Evolutionary conservation across 2,329 filamentous ascomycete species (phyloP), one percentile per base, ranked within the genome.

Genomic region (Sporothrix globosa): DNA sequence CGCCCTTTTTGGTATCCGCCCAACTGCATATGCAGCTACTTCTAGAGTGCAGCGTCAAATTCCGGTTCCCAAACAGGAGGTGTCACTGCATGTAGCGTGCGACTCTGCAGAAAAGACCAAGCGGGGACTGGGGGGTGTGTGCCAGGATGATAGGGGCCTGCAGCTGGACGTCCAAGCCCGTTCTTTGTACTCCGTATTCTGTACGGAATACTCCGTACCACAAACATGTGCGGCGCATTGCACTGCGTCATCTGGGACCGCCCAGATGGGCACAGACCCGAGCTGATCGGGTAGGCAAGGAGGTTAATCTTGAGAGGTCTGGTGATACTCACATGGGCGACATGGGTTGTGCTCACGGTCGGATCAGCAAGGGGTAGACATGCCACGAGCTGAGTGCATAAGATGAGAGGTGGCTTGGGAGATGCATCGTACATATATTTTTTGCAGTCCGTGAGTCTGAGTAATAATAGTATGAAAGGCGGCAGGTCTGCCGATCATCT

Each of bases 41-140:
- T 61, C 34, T 34, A 44, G 44, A 44, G 56, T 61, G 56, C 65
- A 67, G 48, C 50, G 65, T 50, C 34, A 44, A 56, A 63, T 63
- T 58, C 34, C 66, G 52, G 66, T 24, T 56, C 66, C 66, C 66
- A 68, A 58, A 44, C 52, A 68, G 66, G 50, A 68, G 66, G 66
- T 58, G 52, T 52, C 66, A 58, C 63, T 67, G 52, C 66, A 68
- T 52, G 58, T 68, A 56, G 66, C 52, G 53, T 68, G 48, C 52
- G 34, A 58, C 50, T 39, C 50, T 58, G 53, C 34, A 48, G 66
- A 44, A 61, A 58, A 46, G 52, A 39, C 48, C 48, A 68, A 68
- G 63, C 30, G 53, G 66, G 34, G 34, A 34, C 34, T 34, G 52
- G 66, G 66, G 44, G 41, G 39, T 48, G 44, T 17, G 11, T 14